Evolutionary conservation across 2,329 filamentous ascomycete genomes (phyloP).

Genomic region (Ceratocystis ficicola): DNA sequence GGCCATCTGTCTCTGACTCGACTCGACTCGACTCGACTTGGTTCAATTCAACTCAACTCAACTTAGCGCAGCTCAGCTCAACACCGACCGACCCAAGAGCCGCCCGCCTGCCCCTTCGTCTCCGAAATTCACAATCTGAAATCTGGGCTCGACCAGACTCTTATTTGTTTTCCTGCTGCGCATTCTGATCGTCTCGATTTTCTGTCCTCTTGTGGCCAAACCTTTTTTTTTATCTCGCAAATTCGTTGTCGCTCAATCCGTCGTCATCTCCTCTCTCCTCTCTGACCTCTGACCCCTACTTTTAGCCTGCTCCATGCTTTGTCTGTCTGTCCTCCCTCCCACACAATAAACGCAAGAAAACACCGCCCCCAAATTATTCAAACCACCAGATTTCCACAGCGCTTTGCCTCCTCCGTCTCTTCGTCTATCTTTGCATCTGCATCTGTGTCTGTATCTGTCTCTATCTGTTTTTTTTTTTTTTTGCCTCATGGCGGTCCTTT

Average conservation of each 20-base stretch:
- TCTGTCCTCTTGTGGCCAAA: neutral
- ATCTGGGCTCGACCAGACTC: neutral
- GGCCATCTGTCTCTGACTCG: no score
- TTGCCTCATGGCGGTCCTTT: constrained; percentile 3
- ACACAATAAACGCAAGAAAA: neutral
- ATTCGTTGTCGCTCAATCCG: neutral
- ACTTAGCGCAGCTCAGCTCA: no score
- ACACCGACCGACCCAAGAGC: neutral
- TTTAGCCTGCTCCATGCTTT: neutral
- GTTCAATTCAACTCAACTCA: no score
- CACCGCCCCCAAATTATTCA: no score
- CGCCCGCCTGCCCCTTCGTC: neutral
- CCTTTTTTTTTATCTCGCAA: neutral
- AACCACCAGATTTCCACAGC: no score
- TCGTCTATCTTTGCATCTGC: no score
- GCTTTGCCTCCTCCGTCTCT: no score
- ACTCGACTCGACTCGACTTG: no score
- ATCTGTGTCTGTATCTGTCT: neutral
- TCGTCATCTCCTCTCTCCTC: neutral
- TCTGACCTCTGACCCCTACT: neutral
- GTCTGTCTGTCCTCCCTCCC: neutral
- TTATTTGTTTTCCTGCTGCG: neutral
- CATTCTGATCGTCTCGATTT: neutral
- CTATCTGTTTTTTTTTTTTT: neutral
- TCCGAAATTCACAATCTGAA: neutral